A percentile compares a stretch with the other conserved stretches of the same genome.
phyloP scores from a whole-genome alignment of 1,284 basidiomycete species.

The Pseudozyma pruni region DNA sequence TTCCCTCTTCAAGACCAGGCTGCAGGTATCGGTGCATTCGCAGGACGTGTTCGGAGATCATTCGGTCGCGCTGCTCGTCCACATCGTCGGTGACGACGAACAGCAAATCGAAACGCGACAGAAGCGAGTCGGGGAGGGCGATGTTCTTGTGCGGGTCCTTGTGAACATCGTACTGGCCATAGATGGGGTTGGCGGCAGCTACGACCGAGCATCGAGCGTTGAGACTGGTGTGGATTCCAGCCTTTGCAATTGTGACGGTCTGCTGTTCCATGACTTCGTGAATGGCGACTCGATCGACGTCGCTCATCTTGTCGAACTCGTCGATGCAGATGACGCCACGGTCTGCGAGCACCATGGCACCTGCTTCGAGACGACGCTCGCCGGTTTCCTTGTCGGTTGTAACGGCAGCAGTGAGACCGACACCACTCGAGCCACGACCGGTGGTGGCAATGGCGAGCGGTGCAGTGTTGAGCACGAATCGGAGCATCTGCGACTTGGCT shows the following conservation, averaged over 20 bases:
- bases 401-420: constrained; percentile 99
- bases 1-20: constrained; percentile 89
- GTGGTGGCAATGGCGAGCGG: constrained; percentile 98
- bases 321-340: constrained; percentile 99
- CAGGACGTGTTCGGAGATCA: constrained; percentile 96
- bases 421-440: constrained; percentile 94
- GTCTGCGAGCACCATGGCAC: constrained; percentile 99
- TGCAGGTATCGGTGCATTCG: constrained; percentile 97
- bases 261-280: constrained; percentile 99
- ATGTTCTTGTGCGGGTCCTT: constrained; percentile 99
- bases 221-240: constrained; percentile 96
- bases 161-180: constrained; percentile 99
- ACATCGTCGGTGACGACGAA: constrained; percentile 99
- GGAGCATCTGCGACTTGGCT: constrained; percentile 95
- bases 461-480: constrained; percentile 95
- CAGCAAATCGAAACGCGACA: constrained; percentile 98
- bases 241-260: constrained; percentile 98
- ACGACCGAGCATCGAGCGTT: constrained; percentile 98
- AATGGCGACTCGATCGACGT: constrained; percentile 98
- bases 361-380: constrained; percentile 94
- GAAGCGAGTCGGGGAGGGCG: constrained; percentile 94
- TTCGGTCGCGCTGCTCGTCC: constrained; percentile 90
- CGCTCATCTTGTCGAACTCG: constrained; percentile 99
- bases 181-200: constrained; percentile 98
- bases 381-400: constrained; percentile 96